phyloP scores from a whole-genome alignment of 805 yeast species.

The Cyberlindnera bimundalis region DNA sequence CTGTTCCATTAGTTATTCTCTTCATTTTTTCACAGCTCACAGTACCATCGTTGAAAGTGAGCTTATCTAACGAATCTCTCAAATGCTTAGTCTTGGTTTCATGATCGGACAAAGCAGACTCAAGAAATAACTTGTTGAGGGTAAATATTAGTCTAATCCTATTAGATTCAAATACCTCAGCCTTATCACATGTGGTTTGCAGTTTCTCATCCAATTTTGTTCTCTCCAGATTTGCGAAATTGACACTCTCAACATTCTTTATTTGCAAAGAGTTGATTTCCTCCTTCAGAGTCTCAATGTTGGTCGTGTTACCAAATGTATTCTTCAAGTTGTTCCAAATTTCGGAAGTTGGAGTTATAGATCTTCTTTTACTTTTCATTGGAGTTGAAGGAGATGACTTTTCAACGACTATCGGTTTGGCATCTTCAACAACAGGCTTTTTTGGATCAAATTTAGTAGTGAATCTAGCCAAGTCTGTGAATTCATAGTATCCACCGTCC shows the following conservation, averaged over 20 bases:
- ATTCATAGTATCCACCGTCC: conserved; percentile 28
- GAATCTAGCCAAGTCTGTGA: conserved; percentile 27
- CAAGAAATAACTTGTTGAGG: conserved; percentile 13
- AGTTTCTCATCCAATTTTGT: conserved; percentile 16
- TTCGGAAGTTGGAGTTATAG: conserved; percentile 5
- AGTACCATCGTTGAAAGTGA: conserved; percentile 6
- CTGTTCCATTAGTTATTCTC: not conserved
- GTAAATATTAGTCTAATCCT: conserved; percentile 16
- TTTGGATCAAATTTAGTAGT: conserved; percentile 16
- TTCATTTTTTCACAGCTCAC: conserved; percentile 12
- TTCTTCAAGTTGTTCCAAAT: conserved; percentile 20
- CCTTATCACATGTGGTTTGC: conserved; percentile 5
- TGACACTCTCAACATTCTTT: conserved; percentile 11
- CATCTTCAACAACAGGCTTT: not conserved
- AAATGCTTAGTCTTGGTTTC: conserved; percentile 6
- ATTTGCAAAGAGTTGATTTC: conserved; percentile 10
- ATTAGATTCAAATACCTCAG: conserved; percentile 20
- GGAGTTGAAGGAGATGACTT: conserved; percentile 1
- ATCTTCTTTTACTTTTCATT: not conserved
- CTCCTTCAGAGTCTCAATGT: conserved; percentile 11
- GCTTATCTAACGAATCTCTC: not conserved
- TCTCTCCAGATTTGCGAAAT: conserved; percentile 4
- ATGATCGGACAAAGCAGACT: conserved; percentile 8
- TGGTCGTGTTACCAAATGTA: conserved; percentile 11
- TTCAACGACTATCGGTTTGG: no score